Evolutionary conservation across 202 grass and related monocot species (phyloP), one percentile per base, ranked within the genome.

Genomic region (Panicum virgatum): DNA sequence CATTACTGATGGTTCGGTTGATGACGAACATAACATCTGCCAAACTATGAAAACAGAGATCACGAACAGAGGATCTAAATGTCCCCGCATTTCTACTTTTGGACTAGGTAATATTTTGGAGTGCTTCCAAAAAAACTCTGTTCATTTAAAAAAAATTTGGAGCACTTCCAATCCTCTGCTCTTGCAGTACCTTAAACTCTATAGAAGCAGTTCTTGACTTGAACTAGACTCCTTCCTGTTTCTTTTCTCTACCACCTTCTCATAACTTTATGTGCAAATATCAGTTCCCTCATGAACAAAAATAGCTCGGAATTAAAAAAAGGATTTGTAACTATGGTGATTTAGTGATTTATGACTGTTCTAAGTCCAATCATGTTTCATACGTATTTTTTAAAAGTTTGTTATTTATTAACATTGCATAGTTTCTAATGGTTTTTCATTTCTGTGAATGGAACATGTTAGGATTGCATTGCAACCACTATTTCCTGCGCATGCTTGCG

Each of bases 381-480:
- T 83, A 26, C 22, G 20, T 62, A 36, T 72, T 43, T 52, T 56
- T 83, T 12, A 34, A 22, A 68, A 66, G 6, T 32, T 75, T 0
- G 34, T 53, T 57, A 27, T 39, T 53, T 8, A n/a, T 46, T 73
- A 37, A 53, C 51, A 67, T 51, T 11, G 20, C 52, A 42, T 61
- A 50, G 68, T 67, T 59, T 77, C 56, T 88, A 56, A 69, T 36
- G 12, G 78, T 13, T 70, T 39, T 73, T 23, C 26, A 36, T 72
- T 30, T 32, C 50, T 62, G 37, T 83, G 13, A 30, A 56, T 82
- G 47, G 56, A 86, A 89, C 64, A 85, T 87, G 29, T 82, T 86
- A 99, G 96, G 96, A 78, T 87, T 70, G 53, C 86, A 90, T 86
- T 99, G 93, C 87, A 99, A 99, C 78, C 89, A 96, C 82, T 99